These are phyloP conservation scores for Thermomucor indicae-seudaticae DNA, from an alignment of 371 early-diverging fungal genomes.

Conservation along the genomic window DNA sequence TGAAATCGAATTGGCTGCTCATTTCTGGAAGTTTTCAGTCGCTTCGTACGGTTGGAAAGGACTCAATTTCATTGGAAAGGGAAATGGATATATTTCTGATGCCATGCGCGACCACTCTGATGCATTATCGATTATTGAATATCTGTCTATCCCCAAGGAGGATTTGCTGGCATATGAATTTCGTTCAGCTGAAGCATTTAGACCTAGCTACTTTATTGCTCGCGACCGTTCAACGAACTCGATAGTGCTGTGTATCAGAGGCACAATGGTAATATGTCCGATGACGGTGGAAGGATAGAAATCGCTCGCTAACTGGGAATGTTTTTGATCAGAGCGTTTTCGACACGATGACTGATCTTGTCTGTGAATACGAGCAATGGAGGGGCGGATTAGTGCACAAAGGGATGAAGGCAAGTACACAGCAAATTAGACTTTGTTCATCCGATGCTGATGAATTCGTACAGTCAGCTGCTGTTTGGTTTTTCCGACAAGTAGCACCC, in stretches of 20 bases:
- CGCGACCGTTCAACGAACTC: slow-evolving; percentile 66
- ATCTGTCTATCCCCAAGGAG: slow-evolving; percentile 60
- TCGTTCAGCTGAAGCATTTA: slow-evolving; percentile 65
- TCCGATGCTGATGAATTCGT: background rate
- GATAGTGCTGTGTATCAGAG: slow-evolving; percentile 75
- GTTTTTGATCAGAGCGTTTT: slow-evolving; percentile 55
- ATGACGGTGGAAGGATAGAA: background rate
- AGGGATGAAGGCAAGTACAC: slow-evolving; percentile 58
- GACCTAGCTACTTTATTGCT: slow-evolving; percentile 79
- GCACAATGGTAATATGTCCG: slow-evolving; percentile 64
- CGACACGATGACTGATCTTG: slow-evolving; percentile 83
- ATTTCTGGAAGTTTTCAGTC: slow-evolving; percentile 61
- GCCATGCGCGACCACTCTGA: slow-evolving; percentile 71
- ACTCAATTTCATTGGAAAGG: slow-evolving; percentile 74
- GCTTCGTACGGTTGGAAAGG: slow-evolving; percentile 83
- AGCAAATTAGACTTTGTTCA: background rate
- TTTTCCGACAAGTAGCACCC: slow-evolving; percentile 68
- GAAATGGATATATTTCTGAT: slow-evolving; percentile 66
- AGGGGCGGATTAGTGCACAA: slow-evolving; percentile 81
- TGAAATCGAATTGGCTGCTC: slow-evolving; percentile 54
- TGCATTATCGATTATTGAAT: slow-evolving; percentile 64
- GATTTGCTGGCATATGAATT: slow-evolving; percentile 79
- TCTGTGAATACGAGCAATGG: slow-evolving; percentile 87
- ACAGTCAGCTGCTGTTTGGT: slow-evolving; percentile 71
- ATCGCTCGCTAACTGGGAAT: background rate